These are phyloP conservation scores for Penicillium sp. DNA, from an alignment of 2,329 filamentous ascomycete species.

Conservation along the genomic window DNA sequence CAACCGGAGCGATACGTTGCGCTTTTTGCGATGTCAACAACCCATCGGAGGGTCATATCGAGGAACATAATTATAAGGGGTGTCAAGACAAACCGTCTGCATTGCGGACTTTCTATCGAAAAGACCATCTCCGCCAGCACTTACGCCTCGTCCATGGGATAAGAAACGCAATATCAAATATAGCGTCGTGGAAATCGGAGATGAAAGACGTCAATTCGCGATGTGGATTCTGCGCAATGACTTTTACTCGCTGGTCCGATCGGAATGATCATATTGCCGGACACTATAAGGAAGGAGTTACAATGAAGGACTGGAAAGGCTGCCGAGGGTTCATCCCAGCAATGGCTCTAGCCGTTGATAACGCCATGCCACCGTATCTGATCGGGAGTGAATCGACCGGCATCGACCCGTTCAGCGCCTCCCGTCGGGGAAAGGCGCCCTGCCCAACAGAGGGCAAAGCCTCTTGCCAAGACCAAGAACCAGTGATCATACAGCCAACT, in stretches of 20 bases:
- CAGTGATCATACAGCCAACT: constrained; percentile 7
- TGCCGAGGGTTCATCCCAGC: not conserved
- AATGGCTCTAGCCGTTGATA: constrained; percentile 36
- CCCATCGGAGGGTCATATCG: not conserved
- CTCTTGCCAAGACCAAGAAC: not conserved
- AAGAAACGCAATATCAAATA: not conserved
- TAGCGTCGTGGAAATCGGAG: not conserved
- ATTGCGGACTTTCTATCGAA: not conserved
- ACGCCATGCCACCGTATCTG: constrained; percentile 37
- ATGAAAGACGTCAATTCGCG: not conserved
- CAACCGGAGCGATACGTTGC: not conserved
- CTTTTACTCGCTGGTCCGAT: not conserved
- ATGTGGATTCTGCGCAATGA: not conserved
- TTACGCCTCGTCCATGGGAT: not conserved
- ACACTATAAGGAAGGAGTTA: not conserved
- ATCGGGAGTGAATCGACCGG: constrained; percentile 30
- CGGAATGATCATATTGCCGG: not conserved
- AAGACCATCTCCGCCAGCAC: not conserved
- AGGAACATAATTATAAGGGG: not conserved
- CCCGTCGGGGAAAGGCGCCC: not conserved
- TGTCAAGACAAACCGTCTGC: not conserved
- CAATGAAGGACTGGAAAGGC: not conserved
- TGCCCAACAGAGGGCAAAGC: not conserved
- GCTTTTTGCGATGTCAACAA: not conserved
- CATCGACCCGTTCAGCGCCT: not conserved